phyloP scores from a whole-genome alignment of 2,329 filamentous ascomycete species.

The Fusarium begoniae region DNA sequence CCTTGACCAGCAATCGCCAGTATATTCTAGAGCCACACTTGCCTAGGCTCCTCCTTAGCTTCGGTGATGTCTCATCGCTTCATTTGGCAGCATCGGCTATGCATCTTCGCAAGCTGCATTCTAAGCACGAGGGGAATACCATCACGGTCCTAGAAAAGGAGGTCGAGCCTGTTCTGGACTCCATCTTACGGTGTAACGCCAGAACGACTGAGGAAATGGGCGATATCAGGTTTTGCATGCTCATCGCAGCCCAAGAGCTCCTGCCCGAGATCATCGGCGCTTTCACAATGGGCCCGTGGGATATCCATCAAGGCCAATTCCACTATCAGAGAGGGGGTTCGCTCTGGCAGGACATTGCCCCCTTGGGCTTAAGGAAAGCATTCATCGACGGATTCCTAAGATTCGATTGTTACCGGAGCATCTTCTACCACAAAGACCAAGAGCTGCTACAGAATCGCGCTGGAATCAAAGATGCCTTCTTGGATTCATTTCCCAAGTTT shows the following conservation, averaged over 20 bases:
- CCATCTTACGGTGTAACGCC: neutral
- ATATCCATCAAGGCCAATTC: neutral
- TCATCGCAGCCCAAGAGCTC: neutral
- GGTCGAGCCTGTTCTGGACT: neutral
- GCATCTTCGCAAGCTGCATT: neutral
- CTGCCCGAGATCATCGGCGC: rapidly evolving
- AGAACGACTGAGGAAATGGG: neutral
- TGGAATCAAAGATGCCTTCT: neutral
- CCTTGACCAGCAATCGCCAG: neutral
- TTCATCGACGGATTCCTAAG: neutral
- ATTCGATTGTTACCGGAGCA: neutral
- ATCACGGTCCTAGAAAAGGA: neutral
- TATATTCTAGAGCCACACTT: neutral
- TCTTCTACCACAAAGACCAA: rapidly evolving
- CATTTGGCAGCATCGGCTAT: neutral
- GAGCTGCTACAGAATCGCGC: rapidly evolving
- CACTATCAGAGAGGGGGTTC: neutral
- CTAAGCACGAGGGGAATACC: neutral
- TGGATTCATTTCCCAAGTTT: neutral
- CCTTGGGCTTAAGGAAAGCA: neutral
- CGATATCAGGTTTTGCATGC: neutral
- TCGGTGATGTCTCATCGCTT: neutral
- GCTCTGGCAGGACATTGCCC: neutral
- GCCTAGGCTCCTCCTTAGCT: neutral
- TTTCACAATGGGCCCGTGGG: neutral